phyloP scores from a whole-genome alignment of 306 rosid genomes.

The Quercus aquifolioides region DNA sequence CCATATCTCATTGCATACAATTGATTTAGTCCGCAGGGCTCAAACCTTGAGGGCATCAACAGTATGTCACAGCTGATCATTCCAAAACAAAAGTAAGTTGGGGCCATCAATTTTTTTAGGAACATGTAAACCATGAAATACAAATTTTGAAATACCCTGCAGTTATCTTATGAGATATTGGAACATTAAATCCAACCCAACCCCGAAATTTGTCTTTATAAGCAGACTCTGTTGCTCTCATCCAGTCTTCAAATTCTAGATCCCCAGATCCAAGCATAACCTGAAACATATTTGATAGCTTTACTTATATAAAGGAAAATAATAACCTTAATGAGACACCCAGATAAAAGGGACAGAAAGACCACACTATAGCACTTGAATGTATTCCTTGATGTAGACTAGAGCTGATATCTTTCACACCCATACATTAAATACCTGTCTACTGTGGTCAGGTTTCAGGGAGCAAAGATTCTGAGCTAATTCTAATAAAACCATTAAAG shows the following conservation, averaged over 20 bases:
- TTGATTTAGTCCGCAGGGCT: slow-evolving; percentile 92
- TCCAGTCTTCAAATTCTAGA: slow-evolving; percentile 66
- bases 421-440: background rate
- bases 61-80: slow-evolving; percentile 77
- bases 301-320: background rate
- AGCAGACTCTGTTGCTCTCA: slow-evolving; percentile 69
- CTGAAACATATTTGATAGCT: slow-evolving; percentile 34
- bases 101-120: slow-evolving; percentile 6
- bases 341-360: background rate
- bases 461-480: background rate
- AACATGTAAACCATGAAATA: slow-evolving; percentile 10
- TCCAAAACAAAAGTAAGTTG: slow-evolving; percentile 25
- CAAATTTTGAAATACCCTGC: slow-evolving; percentile 61
- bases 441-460: background rate
- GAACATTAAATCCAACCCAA: slow-evolving; percentile 90
- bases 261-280: slow-evolving; percentile 92
- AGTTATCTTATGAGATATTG: slow-evolving; percentile 79
- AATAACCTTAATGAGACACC: slow-evolving; percentile 10
- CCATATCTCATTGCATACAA: slow-evolving; percentile 94
- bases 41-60: slow-evolving; percentile 86
- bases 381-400: slow-evolving; percentile 3
- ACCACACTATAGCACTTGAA: background rate
- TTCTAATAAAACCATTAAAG: background rate
- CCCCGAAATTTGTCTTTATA: slow-evolving; percentile 76
- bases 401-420: background rate